Evolutionary conservation across 139 green algal species (phyloP).

Genomic region (Nannochloris sp.): DNA sequence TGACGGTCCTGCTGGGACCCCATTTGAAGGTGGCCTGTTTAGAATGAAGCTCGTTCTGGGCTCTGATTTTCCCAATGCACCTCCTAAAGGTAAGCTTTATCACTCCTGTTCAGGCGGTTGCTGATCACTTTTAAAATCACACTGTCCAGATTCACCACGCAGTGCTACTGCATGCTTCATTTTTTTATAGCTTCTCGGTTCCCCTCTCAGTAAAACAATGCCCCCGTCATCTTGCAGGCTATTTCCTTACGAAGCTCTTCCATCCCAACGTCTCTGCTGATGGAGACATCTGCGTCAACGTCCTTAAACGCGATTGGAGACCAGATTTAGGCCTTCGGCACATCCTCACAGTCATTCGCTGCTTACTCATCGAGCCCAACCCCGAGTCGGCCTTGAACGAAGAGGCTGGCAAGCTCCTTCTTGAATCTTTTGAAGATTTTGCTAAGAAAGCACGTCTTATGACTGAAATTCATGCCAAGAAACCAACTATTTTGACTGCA

Average conservation of each 20-base stretch:
- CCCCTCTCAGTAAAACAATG: not conserved
- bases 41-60: conserved; percentile 66
- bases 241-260: conserved; percentile 92
- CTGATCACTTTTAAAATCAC: no score
- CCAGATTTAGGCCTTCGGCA: conserved; percentile 77
- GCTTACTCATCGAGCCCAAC: conserved; percentile 95
- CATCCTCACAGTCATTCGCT: conserved; percentile 83
- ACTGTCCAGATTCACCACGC: no score
- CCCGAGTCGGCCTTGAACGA: conserved; percentile 95
- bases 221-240: conserved; percentile 39
- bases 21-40: conserved; percentile 86
- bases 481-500: conserved; percentile 56
- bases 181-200: not conserved
- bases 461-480: conserved; percentile 77
- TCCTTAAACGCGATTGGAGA: conserved; percentile 94
- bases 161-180: not conserved
- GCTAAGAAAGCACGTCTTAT: conserved; percentile 77
- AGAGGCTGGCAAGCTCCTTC: conserved; percentile 89
- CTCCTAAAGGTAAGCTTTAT: conserved; percentile 53
- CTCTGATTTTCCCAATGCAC: conserved; percentile 49
- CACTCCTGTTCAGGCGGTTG: no score
- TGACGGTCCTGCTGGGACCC: conserved; percentile 79
- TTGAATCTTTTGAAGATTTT: conserved; percentile 87
- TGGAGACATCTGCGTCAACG: conserved; percentile 98
- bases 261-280: conserved; percentile 87